These are phyloP conservation scores for Nigrospora sphaerica DNA, from an alignment of 2,329 filamentous ascomycete genomes.

Conservation along the genomic window DNA sequence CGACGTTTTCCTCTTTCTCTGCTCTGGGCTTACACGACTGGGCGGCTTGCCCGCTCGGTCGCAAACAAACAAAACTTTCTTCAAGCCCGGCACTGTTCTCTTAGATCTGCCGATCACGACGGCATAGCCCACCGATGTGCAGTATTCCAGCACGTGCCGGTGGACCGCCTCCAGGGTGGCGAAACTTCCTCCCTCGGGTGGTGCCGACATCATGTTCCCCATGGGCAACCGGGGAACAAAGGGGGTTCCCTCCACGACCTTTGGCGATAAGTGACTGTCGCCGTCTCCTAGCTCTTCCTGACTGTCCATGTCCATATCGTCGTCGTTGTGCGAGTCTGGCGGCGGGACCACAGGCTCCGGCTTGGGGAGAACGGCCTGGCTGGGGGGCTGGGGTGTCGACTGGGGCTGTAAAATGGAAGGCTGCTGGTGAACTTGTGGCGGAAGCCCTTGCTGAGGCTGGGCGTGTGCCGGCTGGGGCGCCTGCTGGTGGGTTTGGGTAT, in stretches of 20 bases:
- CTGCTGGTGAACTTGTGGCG: slow-evolving; percentile 16
- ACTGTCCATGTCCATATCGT: slow-evolving; percentile 47
- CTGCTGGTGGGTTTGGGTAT: slow-evolving; percentile 10
- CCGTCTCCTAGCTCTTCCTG: slow-evolving; percentile 38
- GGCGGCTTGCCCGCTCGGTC: slow-evolving; percentile 58
- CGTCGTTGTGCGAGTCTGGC: slow-evolving; percentile 34
- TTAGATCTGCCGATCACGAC: slow-evolving; percentile 63
- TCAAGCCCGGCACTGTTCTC: slow-evolving; percentile 59
- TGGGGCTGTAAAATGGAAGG: slow-evolving; percentile 18
- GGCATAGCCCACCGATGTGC: slow-evolving; percentile 60
- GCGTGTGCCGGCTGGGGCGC: slow-evolving; percentile 11
- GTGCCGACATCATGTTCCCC: slow-evolving; percentile 54
- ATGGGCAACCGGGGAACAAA: slow-evolving; percentile 47
- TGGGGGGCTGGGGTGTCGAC: slow-evolving; percentile 15
- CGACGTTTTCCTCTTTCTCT: slow-evolving; percentile 58
- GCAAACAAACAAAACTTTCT: slow-evolving; percentile 62
- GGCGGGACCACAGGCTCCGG: slow-evolving; percentile 18
- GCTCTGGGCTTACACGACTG: slow-evolving; percentile 54
- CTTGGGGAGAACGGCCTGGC: slow-evolving; percentile 24
- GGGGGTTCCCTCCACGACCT: slow-evolving; percentile 40
- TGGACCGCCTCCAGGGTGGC: slow-evolving; percentile 59
- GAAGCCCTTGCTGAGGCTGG: slow-evolving; percentile 14
- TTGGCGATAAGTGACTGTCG: slow-evolving; percentile 36
- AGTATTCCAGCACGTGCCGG: slow-evolving; percentile 57
- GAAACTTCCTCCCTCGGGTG: slow-evolving; percentile 57